phyloP scores from a whole-genome alignment of 805 yeast species.

The Yarrowia sp. region DNA sequence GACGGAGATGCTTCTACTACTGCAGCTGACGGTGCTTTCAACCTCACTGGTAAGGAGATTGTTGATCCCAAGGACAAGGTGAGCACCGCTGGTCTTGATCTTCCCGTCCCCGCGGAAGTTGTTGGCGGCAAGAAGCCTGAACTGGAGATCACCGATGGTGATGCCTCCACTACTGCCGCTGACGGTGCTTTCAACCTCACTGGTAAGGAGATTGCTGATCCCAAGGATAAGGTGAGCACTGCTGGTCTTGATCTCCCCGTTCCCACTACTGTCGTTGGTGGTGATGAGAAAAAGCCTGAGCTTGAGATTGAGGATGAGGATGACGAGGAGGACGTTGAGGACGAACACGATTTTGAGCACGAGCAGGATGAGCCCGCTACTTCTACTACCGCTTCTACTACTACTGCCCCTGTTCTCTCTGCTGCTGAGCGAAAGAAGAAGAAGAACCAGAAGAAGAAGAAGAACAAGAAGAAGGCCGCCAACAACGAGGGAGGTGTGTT shows the following conservation, averaged over 20 bases:
- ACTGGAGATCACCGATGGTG: slow-evolving; percentile 16
- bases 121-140: slow-evolving; percentile 16
- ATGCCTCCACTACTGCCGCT: slow-evolving; percentile 11
- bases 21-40: slow-evolving; percentile 23
- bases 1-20: slow-evolving; percentile 14
- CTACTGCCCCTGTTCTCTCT: slow-evolving; percentile 30
- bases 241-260: slow-evolving; percentile 15
- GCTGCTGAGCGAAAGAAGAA: slow-evolving; percentile 35
- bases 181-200: slow-evolving; percentile 25
- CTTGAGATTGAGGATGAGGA: slow-evolving; percentile 35
- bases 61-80: slow-evolving; percentile 19
- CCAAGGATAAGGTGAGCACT: slow-evolving; percentile 31
- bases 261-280: slow-evolving; percentile 20
- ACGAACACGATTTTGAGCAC: slow-evolving; percentile 28
- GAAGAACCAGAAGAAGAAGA: slow-evolving; percentile 28
- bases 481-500: slow-evolving; percentile 34
- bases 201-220: slow-evolving; percentile 13
- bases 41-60: slow-evolving; percentile 24
- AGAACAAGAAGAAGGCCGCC: slow-evolving; percentile 26
- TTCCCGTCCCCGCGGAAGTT: slow-evolving; percentile 7
- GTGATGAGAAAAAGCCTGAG: slow-evolving; percentile 27
- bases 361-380: slow-evolving; percentile 18
- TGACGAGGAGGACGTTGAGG: slow-evolving; percentile 25
- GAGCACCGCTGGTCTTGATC: slow-evolving; percentile 21
- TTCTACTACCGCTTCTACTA: slow-evolving; percentile 5